Evolutionary conservation across 2,329 filamentous ascomycete genomes (phyloP), one percentile per base, ranked within the genome.

Genomic region (Clonostachys rosea): DNA sequence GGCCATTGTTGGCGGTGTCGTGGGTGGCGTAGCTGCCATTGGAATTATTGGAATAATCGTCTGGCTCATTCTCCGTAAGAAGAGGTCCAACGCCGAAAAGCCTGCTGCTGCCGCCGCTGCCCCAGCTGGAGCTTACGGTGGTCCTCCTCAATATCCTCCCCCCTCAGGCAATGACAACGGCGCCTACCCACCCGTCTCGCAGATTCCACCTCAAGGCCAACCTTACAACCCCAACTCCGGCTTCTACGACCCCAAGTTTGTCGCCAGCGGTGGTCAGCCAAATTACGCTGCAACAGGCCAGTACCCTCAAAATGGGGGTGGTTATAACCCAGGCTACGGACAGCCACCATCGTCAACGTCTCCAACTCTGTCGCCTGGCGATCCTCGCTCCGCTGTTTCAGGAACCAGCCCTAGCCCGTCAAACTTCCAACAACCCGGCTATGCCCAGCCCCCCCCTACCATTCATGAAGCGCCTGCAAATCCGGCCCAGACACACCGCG

Each of bases 401-500:
- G 16, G 16, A 17, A 14, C 33, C 17, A 36, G 34, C 35, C 17
- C 18, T 4, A n/a, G 34, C 35, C n/a, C 24, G 10, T 14, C 13
- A 13, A 18, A 40, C 13, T 13, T 16, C 16, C 24, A 33, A 12
- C 43, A 43, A 2, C 13, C 13, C 17, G 33, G 33, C n/a, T 20
- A 40, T 20, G 35, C n/a, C 24, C 56, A 59, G 35, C 56, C 57
- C 12, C 43, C 49, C 6, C 52, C 41, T 4, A 39, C 57, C 4
- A 61, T 70, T 20, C 59, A 71, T 48, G 70, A 74, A 56, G 69
- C 67, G 2, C 62, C 65, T 20, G 60, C 61, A 2, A 61, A 63
- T 16, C 56, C 52, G 5, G 57, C 64, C 12, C 66, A 68, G 10
- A 56, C 67, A 42, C 65, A 69, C 45, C 62, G 53, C 9, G 67